A percentile compares a stretch with the other conserved stretches of the same genome.
Evolutionary conservation across 352 stramenopile species (phyloP).

Genomic region (Phytopythium chamaehyphon): DNA sequence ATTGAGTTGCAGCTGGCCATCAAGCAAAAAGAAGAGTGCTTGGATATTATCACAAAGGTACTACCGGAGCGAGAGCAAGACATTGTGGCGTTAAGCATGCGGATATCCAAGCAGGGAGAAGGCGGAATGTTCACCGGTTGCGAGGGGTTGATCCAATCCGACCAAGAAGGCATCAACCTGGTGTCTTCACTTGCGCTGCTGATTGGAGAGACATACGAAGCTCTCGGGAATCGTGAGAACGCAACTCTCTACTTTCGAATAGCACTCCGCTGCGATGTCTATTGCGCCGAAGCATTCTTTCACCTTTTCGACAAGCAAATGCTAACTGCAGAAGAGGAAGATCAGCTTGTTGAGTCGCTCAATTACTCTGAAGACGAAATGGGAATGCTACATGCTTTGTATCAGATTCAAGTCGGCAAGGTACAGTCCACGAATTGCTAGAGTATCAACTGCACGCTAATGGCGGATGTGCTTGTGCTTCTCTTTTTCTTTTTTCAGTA

Average conservation of each 20-base stretch:
- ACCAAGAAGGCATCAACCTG: conserved; percentile 49
- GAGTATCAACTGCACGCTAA: no score
- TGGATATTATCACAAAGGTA: conserved; percentile 57
- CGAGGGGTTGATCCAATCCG: conserved; percentile 4
- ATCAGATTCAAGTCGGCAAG: conserved; percentile 67
- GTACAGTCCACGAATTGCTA: conserved; percentile 11
- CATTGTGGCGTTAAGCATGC: conserved; percentile 48
- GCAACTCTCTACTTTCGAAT: conserved; percentile 71
- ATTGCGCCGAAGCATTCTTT: conserved; percentile 82
- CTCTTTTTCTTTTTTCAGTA: conserved; percentile 40
- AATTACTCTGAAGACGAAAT: conserved; percentile 62
- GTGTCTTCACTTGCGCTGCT: conserved; percentile 76
- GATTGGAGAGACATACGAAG: conserved; percentile 81
- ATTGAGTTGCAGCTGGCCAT: conserved; percentile 43
- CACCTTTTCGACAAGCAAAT: conserved; percentile 86
- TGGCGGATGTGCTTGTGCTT: conserved; percentile 1
- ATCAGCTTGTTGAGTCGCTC: conserved; percentile 59
- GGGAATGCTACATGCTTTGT: conserved; percentile 55
- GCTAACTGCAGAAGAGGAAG: conserved; percentile 64
- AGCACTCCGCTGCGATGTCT: conserved; percentile 77
- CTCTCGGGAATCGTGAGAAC: conserved; percentile 79
- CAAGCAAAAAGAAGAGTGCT: conserved; percentile 82
- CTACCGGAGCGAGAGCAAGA: conserved; percentile 57
- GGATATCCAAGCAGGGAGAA: conserved; percentile 20
- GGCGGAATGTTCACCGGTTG: conserved; percentile 7